These are phyloP conservation scores for Ophiocordyceps camponoti-leonardi DNA, from an alignment of 2,329 filamentous ascomycete genomes.

Conservation along the genomic window DNA sequence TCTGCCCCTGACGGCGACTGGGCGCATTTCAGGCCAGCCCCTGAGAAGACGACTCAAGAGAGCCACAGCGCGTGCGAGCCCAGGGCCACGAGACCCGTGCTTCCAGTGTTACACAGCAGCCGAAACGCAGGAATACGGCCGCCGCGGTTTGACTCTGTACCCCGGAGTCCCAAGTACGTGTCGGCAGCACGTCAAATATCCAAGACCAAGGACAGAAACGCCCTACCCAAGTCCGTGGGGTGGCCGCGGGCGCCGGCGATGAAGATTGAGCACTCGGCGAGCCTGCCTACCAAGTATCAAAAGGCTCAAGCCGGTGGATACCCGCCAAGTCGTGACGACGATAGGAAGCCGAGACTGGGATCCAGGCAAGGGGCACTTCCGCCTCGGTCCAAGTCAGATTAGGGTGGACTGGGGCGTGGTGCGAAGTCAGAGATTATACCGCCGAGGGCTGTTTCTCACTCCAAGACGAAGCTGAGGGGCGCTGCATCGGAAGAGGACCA, in stretches of 20 bases:
- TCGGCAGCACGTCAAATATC: not conserved
- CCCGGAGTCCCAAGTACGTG: slow-evolving; percentile 2
- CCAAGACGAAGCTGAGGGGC: not conserved
- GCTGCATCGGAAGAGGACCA: not conserved
- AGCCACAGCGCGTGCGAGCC: not conserved
- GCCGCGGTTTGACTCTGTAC: not conserved
- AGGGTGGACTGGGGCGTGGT: not conserved
- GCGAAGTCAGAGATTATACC: not conserved
- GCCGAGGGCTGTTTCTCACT: not conserved
- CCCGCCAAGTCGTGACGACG: not conserved
- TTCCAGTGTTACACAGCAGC: slow-evolving; percentile 1
- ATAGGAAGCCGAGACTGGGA: not conserved
- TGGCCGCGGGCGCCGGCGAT: not conserved
- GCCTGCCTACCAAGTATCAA: not conserved
- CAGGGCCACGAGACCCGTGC: not conserved
- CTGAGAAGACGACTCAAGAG: slow-evolving; percentile 1
- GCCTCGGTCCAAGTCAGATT: not conserved
- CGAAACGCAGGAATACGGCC: not conserved
- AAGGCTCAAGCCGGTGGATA: not conserved
- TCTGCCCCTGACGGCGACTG: slow-evolving; percentile 9
- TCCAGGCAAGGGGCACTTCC: not conserved
- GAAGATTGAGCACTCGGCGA: not conserved
- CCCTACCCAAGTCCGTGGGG: not conserved
- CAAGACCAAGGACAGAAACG: not conserved
- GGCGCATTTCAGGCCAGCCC: slow-evolving; percentile 7